These are phyloP conservation scores for Penicillium sp. DNA, from an alignment of 2,329 filamentous ascomycete species.

Conservation along the genomic window DNA sequence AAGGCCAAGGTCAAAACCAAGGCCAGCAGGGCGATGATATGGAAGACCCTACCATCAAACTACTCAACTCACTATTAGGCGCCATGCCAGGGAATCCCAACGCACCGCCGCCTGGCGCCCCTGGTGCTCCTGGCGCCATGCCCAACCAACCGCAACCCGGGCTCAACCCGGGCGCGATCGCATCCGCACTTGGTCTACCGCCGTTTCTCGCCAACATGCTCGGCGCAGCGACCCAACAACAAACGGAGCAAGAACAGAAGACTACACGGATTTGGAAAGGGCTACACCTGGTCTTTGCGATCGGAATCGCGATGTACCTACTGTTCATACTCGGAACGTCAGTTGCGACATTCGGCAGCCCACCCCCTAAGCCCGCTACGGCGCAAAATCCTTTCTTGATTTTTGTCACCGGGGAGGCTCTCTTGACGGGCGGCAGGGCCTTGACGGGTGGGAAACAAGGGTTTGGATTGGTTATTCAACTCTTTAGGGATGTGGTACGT, in stretches of 20 bases:
- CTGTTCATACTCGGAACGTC: slow-evolving; percentile 42
- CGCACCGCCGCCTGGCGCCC: slow-evolving; percentile 25
- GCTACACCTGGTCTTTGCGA: slow-evolving; percentile 62
- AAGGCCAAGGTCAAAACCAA: slow-evolving; percentile 16
- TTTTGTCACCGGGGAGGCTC: slow-evolving; percentile 53
- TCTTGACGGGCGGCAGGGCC: slow-evolving; percentile 45
- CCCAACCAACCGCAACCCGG: slow-evolving; percentile 12
- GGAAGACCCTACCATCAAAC: slow-evolving; percentile 43
- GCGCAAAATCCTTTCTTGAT: slow-evolving; percentile 50
- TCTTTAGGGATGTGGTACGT: slow-evolving; percentile 44
- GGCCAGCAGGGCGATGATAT: slow-evolving; percentile 22
- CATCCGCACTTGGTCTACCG: slow-evolving; percentile 49
- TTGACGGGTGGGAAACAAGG: slow-evolving; percentile 33
- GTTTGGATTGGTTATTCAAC: slow-evolving; percentile 39
- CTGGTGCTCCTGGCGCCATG: slow-evolving; percentile 25
- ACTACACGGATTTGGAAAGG: slow-evolving; percentile 56
- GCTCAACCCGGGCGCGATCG: slow-evolving; percentile 35
- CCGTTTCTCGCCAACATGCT: slow-evolving; percentile 45
- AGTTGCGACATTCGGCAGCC: slow-evolving; percentile 42
- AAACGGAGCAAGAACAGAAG: slow-evolving; percentile 41
- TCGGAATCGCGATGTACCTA: slow-evolving; percentile 60
- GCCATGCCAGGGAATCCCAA: slow-evolving; percentile 30
- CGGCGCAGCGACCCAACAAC: slow-evolving; percentile 42
- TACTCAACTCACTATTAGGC: slow-evolving; percentile 42
- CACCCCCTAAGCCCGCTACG: slow-evolving; percentile 50